Base-by-base conservation (phyloP, 2,329 filamentous ascomycete species). In the Colletotrichum musae region DNA sequence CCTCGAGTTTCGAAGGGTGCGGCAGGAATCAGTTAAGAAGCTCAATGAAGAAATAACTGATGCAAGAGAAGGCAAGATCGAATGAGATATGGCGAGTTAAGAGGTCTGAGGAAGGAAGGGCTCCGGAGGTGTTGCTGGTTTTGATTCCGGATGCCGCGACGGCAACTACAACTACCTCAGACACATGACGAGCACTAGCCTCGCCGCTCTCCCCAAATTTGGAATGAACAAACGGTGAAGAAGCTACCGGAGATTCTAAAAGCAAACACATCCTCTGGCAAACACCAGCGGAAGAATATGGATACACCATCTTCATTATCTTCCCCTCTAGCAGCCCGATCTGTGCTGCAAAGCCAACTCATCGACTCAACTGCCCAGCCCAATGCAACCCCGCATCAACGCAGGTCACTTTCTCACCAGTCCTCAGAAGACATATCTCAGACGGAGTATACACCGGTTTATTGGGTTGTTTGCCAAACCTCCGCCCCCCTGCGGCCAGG, bases 311-410 rank as follows among this genome's bases (percentile, higher is more conserved):
- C 21, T 15, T 48, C 47, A 18, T 12, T 32, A 7, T 52, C 47
- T 43, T 52, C 32, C n/a, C 45, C 47, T 60, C 26, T 16, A 60
- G 47, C 45, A 56, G 51, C 51, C 41, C 60, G 51, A 48, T 41
- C 28, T 24, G 21, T 3, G 21, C 21, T 28, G 13, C 26, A 56
- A 15, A 48, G 39, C 39, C 51, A 63, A 24, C 60, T 47, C 41
- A 18, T 48, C 26, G 26, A 15, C 16, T 48, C 26, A 32, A 36
- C 32, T 36, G 32, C 18, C 39, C 60, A 18, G 51, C 51, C 60
- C 41, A 54, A 50, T 41, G 32, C 43, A 48, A 36, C 51, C 41
- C 39, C 58, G 24, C 41, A 15, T 41, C 60, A 16, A 43, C 12
- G 36, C 53, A 9, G 5, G 28, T n/a, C 18, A 18, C 52, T 13